Evolutionary conservation across 2,329 filamentous ascomycete genomes (phyloP).

Genomic region (Ceratocystis smalleyi): DNA sequence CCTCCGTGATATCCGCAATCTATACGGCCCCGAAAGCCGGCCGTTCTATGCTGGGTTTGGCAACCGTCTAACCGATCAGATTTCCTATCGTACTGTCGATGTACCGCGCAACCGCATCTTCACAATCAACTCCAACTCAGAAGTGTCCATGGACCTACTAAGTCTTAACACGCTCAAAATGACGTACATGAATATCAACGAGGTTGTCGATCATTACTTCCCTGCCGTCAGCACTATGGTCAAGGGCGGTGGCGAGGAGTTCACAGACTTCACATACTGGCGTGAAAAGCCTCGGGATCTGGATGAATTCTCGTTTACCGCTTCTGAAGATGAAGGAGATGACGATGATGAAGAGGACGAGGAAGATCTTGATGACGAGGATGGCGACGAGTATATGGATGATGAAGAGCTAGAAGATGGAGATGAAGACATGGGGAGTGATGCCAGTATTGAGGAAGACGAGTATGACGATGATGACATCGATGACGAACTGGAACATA

Average conservation of each 20-base stretch:
- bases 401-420: conserved; percentile 26
- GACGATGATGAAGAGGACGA: conserved; percentile 39
- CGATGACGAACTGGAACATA: conserved; percentile 13
- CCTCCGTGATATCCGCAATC: conserved; percentile 75
- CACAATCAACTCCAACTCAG: conserved; percentile 95
- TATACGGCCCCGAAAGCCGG: conserved; percentile 61
- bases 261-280: conserved; percentile 97
- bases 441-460: conserved; percentile 28
- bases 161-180: conserved; percentile 90
- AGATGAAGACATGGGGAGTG: conserved; percentile 25
- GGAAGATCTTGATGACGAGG: conserved; percentile 36
- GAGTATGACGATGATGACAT: conserved; percentile 26
- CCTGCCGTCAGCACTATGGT: conserved; percentile 78
- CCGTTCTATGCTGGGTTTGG: conserved; percentile 97
- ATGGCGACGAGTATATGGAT: conserved; percentile 34
- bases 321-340: conserved; percentile 38
- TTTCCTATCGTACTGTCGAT: conserved; percentile 90
- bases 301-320: conserved; percentile 77
- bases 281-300: conserved; percentile 68
- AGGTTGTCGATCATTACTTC: conserved; percentile 97
- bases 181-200: conserved; percentile 91
- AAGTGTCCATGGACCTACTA: conserved; percentile 80
- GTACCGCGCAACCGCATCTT: conserved; percentile 91
- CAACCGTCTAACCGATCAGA: conserved; percentile 86
- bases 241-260: conserved; percentile 80